phyloP scores from a whole-genome alignment of 2,329 filamentous ascomycete genomes.

The Penicillium sp. region DNA sequence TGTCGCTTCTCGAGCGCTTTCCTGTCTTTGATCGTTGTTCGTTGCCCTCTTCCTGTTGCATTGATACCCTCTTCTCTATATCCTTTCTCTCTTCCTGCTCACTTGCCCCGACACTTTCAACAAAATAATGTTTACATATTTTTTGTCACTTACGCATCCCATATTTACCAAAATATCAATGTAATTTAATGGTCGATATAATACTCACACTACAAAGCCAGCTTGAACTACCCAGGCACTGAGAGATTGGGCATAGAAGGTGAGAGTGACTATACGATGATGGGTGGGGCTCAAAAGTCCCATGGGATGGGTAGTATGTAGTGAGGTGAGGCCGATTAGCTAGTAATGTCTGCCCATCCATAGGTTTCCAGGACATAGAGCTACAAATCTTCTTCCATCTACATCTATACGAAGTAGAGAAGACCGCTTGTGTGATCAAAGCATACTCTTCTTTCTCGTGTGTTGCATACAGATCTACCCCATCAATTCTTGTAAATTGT shows the following conservation, averaged over 20 bases:
- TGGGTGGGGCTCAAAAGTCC: too few relatives aligned
- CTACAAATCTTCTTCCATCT: too few relatives aligned
- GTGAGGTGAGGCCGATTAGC: too few relatives aligned
- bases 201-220: neutral
- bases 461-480: too few relatives aligned
- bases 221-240: neutral
- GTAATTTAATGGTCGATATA: neutral
- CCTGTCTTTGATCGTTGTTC: conserved; percentile 8
- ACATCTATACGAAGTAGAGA: too few relatives aligned
- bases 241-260: neutral
- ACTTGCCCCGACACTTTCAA: neutral
- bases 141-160: neutral
- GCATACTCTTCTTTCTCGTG: too few relatives aligned
- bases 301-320: too few relatives aligned
- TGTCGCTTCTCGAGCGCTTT: conserved; percentile 3
- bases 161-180: neutral
- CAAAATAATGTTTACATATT: neutral
- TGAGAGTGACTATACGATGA: too few relatives aligned
- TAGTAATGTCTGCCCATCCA: too few relatives aligned
- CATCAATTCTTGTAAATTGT: too few relatives aligned
- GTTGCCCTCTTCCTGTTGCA: conserved; percentile 13
- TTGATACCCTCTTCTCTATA: conserved; percentile 16
- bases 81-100: conserved; percentile 8
- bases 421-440: too few relatives aligned
- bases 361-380: too few relatives aligned